Evolutionary conservation across 768 basidiomycete genomes (phyloP).

Genomic region (Pulveroboletus sp.): DNA sequence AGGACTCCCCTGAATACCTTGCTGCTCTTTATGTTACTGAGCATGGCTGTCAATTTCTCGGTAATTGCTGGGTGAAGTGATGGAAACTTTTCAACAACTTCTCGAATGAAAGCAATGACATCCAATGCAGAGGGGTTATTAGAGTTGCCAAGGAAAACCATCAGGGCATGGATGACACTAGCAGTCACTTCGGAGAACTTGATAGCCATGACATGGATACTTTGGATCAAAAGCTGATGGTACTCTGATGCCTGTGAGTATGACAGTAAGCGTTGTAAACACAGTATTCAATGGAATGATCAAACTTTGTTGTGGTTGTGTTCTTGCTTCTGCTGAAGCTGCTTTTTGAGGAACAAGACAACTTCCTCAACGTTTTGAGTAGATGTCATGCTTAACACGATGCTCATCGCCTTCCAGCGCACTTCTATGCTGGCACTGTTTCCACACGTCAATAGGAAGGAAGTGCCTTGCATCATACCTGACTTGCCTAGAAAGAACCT

Average conservation of each 20-base stretch:
- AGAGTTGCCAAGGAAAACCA: constrained; percentile 93
- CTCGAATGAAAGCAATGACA: constrained; percentile 85
- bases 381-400: constrained; percentile 90
- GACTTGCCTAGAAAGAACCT: constrained; percentile 75
- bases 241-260: constrained; percentile 79
- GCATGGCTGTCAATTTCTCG: constrained; percentile 78
- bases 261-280: neutral
- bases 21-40: constrained; percentile 88
- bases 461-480: neutral
- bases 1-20: constrained; percentile 96
- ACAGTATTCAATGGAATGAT: neutral
- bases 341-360: constrained; percentile 95
- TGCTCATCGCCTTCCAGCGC: constrained; percentile 83
- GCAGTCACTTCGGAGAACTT: constrained; percentile 97
- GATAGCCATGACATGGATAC: constrained; percentile 94
- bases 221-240: constrained; percentile 93
- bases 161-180: constrained; percentile 88
- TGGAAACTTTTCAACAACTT: constrained; percentile 98
- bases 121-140: constrained; percentile 95
- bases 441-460: neutral
- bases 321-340: constrained; percentile 91
- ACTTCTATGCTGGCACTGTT: constrained; percentile 93
- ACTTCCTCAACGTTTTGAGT: constrained; percentile 96
- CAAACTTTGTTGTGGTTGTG: constrained; percentile 87
- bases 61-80: constrained; percentile 76